These are phyloP conservation scores for Pythium pyrilobum DNA, from an alignment of 352 stramenopile species.

Conservation along the genomic window DNA sequence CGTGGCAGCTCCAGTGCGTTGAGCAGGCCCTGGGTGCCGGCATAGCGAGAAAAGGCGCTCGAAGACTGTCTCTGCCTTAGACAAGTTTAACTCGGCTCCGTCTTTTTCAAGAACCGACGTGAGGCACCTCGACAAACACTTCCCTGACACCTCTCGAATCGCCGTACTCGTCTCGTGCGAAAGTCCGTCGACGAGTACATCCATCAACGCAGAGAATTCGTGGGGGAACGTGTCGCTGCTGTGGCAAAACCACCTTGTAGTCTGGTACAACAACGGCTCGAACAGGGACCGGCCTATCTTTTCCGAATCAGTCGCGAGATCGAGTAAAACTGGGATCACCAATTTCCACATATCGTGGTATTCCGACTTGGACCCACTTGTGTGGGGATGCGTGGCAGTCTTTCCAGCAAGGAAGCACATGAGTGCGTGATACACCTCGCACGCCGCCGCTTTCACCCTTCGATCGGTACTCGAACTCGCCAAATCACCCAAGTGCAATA, in stretches of 20 bases:
- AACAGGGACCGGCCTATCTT: conserved; percentile 71
- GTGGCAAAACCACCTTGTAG: conserved; percentile 61
- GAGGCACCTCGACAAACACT: conserved; percentile 53
- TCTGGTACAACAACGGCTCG: conserved; percentile 65
- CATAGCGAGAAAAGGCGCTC: conserved; percentile 71
- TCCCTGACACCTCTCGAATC: conserved; percentile 56
- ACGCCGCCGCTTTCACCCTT: conserved; percentile 49
- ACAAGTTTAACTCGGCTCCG: conserved; percentile 4
- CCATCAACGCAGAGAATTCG: conserved; percentile 58
- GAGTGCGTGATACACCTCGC: conserved; percentile 68
- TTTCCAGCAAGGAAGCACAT: conserved; percentile 65
- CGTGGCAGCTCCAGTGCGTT: conserved; percentile 58
- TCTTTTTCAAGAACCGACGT: conserved; percentile 31
- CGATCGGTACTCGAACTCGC: conserved; percentile 49
- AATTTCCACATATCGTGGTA: conserved; percentile 56
- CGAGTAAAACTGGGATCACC: conserved; percentile 46
- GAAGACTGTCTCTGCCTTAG: conserved; percentile 49
- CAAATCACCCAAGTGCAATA: conserved; percentile 45
- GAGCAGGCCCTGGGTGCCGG: conserved; percentile 46
- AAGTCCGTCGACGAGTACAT: conserved; percentile 50
- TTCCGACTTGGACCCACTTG: conserved; percentile 48
- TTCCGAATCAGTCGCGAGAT: conserved; percentile 57
- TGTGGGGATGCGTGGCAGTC: conserved; percentile 59
- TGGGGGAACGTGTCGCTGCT: conserved; percentile 55
- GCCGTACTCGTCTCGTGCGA: conserved; percentile 42